These are phyloP conservation scores for Chimonanthus salicifolius DNA, from an alignment of 164 flowering plant species.

Conservation along the genomic window DNA sequence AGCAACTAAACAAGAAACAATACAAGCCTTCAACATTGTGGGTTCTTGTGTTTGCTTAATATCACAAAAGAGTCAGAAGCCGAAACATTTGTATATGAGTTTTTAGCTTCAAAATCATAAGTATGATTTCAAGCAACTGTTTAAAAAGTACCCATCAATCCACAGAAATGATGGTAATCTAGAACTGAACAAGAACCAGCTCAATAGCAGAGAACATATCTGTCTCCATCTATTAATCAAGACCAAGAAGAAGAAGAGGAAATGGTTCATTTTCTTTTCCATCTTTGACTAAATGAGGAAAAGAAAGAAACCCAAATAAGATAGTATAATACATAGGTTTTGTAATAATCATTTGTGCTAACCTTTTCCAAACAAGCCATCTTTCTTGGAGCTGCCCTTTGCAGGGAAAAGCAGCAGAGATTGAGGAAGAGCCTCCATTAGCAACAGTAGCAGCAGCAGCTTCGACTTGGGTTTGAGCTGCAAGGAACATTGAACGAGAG, in stretches of 20 bases:
- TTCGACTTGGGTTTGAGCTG: background rate
- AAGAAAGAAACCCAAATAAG: background rate
- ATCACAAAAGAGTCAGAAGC: background rate
- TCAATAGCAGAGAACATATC: background rate
- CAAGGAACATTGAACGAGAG: background rate
- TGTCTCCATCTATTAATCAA: background rate
- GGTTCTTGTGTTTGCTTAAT: background rate
- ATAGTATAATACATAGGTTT: background rate
- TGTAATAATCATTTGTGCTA: background rate
- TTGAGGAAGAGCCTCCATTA: background rate
- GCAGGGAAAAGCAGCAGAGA: constrained; percentile 5
- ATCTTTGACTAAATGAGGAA: background rate
- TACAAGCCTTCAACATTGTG: background rate
- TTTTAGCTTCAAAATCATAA: background rate
- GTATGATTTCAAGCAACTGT: background rate
- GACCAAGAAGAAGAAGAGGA: background rate
- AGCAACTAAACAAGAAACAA: too few species aligned
- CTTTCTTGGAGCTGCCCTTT: background rate
- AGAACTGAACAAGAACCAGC: background rate
- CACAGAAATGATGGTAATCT: background rate
- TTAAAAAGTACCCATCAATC: too few species aligned
- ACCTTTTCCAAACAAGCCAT: background rate
- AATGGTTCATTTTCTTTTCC: background rate
- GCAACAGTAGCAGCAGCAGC: background rate
- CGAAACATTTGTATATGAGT: background rate